Percentiles rank a stretch among this genome's conserved stretches.
Conservation (phyloP, 2,329 filamentous ascomycete species). For the Hypocrella siamensis region DNA sequence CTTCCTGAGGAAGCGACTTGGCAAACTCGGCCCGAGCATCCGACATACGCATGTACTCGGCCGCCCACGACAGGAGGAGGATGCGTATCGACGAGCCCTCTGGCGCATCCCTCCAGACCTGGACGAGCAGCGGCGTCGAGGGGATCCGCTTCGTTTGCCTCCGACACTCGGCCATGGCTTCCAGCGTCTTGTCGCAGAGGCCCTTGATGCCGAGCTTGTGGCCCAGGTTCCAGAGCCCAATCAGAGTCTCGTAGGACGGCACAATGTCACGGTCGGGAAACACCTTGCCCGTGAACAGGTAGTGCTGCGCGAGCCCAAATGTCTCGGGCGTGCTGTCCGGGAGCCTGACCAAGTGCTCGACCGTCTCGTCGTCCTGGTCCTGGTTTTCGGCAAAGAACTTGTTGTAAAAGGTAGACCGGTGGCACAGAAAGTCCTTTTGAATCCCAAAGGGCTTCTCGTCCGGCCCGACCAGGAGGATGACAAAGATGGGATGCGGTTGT, state of each 20-base stretch:
- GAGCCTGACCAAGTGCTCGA: slow-evolving; percentile 35
- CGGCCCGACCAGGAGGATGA: slow-evolving; percentile 36
- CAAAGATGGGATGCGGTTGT: slow-evolving; percentile 38
- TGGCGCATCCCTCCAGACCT: slow-evolving; percentile 46
- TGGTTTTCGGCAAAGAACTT: slow-evolving; percentile 25
- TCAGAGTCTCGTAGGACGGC: slow-evolving; percentile 37
- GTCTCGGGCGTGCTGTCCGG: slow-evolving; percentile 30
- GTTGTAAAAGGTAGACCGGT: slow-evolving; percentile 32
- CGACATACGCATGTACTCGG: slow-evolving; percentile 45
- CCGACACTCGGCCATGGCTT: slow-evolving; percentile 40
- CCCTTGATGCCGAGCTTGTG: slow-evolving; percentile 34
- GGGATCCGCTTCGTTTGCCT: slow-evolving; percentile 38
- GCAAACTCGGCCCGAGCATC: slow-evolving; percentile 41
- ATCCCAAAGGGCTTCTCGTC: slow-evolving; percentile 39
- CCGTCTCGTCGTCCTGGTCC: slow-evolving; percentile 15
- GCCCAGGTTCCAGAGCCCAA: slow-evolving; percentile 41
- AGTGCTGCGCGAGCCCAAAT: slow-evolving; percentile 40
- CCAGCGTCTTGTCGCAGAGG: slow-evolving; percentile 39
- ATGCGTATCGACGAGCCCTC: slow-evolving; percentile 43
- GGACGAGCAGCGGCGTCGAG: slow-evolving; percentile 39
- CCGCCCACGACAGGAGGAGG: slow-evolving; percentile 44
- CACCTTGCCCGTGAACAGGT: slow-evolving; percentile 34
- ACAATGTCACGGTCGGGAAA: slow-evolving; percentile 23
- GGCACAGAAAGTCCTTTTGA: slow-evolving; percentile 41
- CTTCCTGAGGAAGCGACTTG: slow-evolving; percentile 43